Percentiles rank a stretch among this genome's conserved stretches.
Evolutionary conservation across 2,329 filamentous ascomycete species (phyloP).

Genomic region (Pezicula neosporulosa): DNA sequence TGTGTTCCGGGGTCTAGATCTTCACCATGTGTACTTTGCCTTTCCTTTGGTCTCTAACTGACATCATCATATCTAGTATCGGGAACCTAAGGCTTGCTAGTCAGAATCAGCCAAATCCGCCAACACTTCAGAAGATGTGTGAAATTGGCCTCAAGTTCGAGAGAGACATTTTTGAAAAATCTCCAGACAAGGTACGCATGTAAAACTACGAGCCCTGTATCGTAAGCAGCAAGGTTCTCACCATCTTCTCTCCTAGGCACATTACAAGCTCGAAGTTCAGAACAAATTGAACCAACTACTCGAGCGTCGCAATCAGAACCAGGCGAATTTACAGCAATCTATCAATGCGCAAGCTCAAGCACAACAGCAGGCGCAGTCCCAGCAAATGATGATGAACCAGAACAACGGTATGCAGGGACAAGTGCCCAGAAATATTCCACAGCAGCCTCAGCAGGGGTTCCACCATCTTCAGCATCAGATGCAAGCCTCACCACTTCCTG

Average conservation of each 20-base stretch:
- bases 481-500: slow-evolving; percentile 50
- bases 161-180: slow-evolving; percentile 24
- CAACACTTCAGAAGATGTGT: slow-evolving; percentile 20
- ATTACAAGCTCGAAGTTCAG: slow-evolving; percentile 22
- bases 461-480: slow-evolving; percentile 57
- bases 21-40: too few relatives aligned
- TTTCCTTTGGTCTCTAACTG: slow-evolving; percentile 4
- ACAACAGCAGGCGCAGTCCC: slow-evolving; percentile 37
- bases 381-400: slow-evolving; percentile 52
- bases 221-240: not conserved
- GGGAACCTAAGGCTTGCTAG: slow-evolving; percentile 24
- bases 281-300: slow-evolving; percentile 24
- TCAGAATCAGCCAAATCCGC: slow-evolving; percentile 16
- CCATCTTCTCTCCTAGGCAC: slow-evolving; percentile 10
- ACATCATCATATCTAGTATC: slow-evolving; percentile 15
- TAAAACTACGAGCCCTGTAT: not conserved
- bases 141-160: slow-evolving; percentile 26
- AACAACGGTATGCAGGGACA: slow-evolving; percentile 47
- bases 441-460: slow-evolving; percentile 50
- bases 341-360: slow-evolving; percentile 30
- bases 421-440: slow-evolving; percentile 45
- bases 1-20: not conserved
- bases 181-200: slow-evolving; percentile 22
- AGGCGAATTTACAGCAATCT: slow-evolving; percentile 38
- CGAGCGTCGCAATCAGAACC: slow-evolving; percentile 22